Conservation (phyloP, 2,329 filamentous ascomycete species). For the Cryoendolithus antarcticus region DNA sequence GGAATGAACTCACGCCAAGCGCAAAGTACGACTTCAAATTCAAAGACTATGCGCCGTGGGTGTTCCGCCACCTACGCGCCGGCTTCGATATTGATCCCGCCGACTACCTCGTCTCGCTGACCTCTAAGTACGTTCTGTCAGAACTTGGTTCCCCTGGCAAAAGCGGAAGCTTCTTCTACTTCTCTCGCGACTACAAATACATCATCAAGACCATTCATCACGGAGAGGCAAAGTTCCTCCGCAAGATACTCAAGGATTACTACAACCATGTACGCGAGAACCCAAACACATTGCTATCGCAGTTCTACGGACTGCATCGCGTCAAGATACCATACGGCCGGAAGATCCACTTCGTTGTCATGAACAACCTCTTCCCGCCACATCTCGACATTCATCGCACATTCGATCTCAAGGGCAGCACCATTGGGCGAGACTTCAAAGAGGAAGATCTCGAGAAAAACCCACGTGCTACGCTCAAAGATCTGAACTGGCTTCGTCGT, state of each 20-base stretch:
- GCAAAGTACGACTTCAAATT: constrained; percentile 99
- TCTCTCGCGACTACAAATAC: constrained; percentile 98
- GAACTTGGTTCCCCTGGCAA: constrained; percentile 95
- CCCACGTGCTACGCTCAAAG: constrained; percentile 85
- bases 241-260: constrained; percentile 79
- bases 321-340: constrained; percentile 97
- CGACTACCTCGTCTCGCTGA: constrained; percentile 95
- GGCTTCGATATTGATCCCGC: constrained; percentile 89
- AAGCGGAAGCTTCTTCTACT: constrained; percentile 99
- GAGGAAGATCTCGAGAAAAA: constrained; percentile 83
- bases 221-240: constrained; percentile 75
- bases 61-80: constrained; percentile 81
- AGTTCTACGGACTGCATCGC: constrained; percentile 93
- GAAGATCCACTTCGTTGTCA: constrained; percentile 98
- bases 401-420: constrained; percentile 94
- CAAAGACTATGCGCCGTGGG: constrained; percentile 99
- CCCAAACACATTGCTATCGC: constrained; percentile 90
- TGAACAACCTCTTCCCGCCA: constrained; percentile 98
- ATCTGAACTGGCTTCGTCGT: constrained; percentile 88
- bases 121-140: constrained; percentile 95
- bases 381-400: constrained; percentile 96
- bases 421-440: constrained; percentile 78
- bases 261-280: constrained; percentile 87
- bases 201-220: constrained; percentile 99
- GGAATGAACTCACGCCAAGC: constrained; percentile 92